A percentile compares a stretch with the other conserved stretches of the same genome.
Evolutionary conservation across 495 filamentous ascomycete species (phyloP).

Genomic region (Trichocladium antarcticum): DNA sequence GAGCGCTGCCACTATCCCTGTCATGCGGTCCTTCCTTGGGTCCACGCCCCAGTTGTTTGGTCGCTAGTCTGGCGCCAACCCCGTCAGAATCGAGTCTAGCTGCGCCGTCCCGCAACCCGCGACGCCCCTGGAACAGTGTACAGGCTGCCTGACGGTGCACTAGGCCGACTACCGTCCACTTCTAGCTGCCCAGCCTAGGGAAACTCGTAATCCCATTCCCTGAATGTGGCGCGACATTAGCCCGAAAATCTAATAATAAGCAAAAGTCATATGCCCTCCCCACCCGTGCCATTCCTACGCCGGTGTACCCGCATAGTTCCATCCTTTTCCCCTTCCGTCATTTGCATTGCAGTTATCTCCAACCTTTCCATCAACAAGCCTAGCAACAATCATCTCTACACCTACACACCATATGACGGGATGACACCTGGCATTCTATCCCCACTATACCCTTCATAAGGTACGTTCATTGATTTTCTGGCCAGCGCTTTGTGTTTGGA

Average conservation of each 20-base stretch:
- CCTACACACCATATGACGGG: too few species aligned
- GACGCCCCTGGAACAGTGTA: conserved; percentile 1
- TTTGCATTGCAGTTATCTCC: too few species aligned
- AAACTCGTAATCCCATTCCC: neutral
- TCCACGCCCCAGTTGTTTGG: neutral
- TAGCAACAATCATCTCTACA: too few species aligned
- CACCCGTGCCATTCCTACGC: neutral
- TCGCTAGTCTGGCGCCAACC: conserved; percentile 14
- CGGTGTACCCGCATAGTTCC: too few species aligned
- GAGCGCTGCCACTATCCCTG: conserved; percentile 10
- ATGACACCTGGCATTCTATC: too few species aligned
- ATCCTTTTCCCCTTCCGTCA: too few species aligned
- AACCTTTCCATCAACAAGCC: too few species aligned
- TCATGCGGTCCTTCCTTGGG: neutral
- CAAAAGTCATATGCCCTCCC: neutral
- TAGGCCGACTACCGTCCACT: neutral
- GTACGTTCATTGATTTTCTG: too few species aligned
- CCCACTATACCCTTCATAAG: too few species aligned
- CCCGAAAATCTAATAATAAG: conserved; percentile 4
- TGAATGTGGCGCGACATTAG: conserved; percentile 3
- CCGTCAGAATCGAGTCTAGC: conserved; percentile 6
- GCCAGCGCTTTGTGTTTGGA: too few species aligned
- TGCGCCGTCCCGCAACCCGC: neutral
- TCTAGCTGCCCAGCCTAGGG: neutral
- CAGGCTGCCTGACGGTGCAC: neutral